Evolutionary conservation across 2,329 filamentous ascomycete genomes (phyloP).

Genomic region (Diaporthe velutina): DNA sequence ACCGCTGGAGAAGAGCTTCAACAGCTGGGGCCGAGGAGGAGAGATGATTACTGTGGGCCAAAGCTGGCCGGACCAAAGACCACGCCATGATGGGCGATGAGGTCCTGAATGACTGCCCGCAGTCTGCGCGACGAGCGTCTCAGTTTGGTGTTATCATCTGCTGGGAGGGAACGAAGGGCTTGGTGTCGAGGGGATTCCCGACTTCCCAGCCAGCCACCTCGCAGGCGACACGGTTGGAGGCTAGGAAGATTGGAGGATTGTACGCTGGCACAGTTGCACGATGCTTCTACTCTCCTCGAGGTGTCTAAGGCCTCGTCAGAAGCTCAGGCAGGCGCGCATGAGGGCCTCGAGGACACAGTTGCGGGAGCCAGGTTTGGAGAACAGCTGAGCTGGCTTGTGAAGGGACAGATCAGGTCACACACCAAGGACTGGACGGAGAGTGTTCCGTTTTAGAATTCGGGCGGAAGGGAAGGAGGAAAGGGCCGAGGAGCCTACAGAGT

Average conservation of each 20-base stretch:
- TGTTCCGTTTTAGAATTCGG: conserved; percentile 6
- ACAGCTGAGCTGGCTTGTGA: conserved; percentile 28
- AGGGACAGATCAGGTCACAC: conserved; percentile 6
- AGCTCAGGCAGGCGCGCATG: neutral
- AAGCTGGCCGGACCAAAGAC: conserved; percentile 42
- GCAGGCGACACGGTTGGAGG: neutral
- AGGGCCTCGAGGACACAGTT: conserved; percentile 1
- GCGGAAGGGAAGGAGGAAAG: conserved; percentile 36
- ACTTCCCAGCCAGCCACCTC: conserved; percentile 13
- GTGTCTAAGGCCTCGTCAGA: neutral
- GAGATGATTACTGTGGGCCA: conserved; percentile 38
- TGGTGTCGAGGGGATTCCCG: neutral
- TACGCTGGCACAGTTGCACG: neutral
- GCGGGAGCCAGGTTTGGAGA: neutral
- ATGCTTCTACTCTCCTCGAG: neutral
- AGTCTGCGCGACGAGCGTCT: conserved; percentile 35
- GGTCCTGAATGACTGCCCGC: conserved; percentile 28
- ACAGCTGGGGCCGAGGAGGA: conserved; percentile 33
- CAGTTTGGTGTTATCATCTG: conserved; percentile 32
- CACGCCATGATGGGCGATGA: conserved; percentile 40
- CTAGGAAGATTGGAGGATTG: neutral
- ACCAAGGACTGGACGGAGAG: neutral
- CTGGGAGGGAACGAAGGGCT: neutral
- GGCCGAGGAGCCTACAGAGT: conserved; percentile 27
- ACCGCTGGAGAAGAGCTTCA: conserved; percentile 39